A percentile compares a stretch with the other conserved stretches of the same genome.
Evolutionary conservation across 2,329 filamentous ascomycete species (phyloP).

Genomic region (Verticillium longisporum): DNA sequence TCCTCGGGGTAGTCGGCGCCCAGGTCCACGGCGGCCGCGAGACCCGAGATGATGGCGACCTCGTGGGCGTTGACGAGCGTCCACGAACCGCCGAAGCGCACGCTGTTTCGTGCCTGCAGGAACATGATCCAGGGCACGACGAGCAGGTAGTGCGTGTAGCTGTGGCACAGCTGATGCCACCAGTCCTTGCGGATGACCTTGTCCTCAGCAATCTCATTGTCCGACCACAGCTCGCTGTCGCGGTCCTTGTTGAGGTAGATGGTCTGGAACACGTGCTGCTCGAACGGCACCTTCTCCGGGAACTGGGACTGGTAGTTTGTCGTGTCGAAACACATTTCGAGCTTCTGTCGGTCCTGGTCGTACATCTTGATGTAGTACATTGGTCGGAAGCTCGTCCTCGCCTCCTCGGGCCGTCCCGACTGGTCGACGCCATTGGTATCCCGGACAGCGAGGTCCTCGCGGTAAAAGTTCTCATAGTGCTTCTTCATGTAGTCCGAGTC

Average conservation of each 20-base stretch:
- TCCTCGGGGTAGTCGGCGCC: slow-evolving; percentile 59
- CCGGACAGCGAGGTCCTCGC: slow-evolving; percentile 35
- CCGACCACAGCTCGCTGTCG: slow-evolving; percentile 46
- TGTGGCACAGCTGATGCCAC: slow-evolving; percentile 57
- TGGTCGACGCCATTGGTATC: slow-evolving; percentile 31
- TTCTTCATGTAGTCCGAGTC: slow-evolving; percentile 58
- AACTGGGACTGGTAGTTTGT: slow-evolving; percentile 67
- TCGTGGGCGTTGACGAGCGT: slow-evolving; percentile 63
- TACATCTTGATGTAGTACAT: slow-evolving; percentile 59
- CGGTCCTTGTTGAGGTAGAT: slow-evolving; percentile 53
- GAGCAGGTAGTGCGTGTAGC: slow-evolving; percentile 50
- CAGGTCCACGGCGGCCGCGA: slow-evolving; percentile 61
- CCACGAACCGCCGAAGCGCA: slow-evolving; percentile 57
- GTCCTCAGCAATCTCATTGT: slow-evolving; percentile 43
- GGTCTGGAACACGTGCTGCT: slow-evolving; percentile 27
- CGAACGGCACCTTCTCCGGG: slow-evolving; percentile 31
- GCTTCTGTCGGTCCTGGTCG: slow-evolving; percentile 41
- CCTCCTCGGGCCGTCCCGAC: slow-evolving; percentile 29
- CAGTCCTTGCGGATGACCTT: slow-evolving; percentile 52
- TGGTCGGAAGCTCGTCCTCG: slow-evolving; percentile 43
- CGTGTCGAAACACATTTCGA: slow-evolving; percentile 64
- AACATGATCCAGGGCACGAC: slow-evolving; percentile 62
- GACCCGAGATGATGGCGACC: slow-evolving; percentile 59
- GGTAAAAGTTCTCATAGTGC: slow-evolving; percentile 56
- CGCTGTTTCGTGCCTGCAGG: slow-evolving; percentile 53